These are phyloP conservation scores for Penicillium glabrum DNA, from an alignment of 2,329 filamentous ascomycete species.

Conservation along the genomic window DNA sequence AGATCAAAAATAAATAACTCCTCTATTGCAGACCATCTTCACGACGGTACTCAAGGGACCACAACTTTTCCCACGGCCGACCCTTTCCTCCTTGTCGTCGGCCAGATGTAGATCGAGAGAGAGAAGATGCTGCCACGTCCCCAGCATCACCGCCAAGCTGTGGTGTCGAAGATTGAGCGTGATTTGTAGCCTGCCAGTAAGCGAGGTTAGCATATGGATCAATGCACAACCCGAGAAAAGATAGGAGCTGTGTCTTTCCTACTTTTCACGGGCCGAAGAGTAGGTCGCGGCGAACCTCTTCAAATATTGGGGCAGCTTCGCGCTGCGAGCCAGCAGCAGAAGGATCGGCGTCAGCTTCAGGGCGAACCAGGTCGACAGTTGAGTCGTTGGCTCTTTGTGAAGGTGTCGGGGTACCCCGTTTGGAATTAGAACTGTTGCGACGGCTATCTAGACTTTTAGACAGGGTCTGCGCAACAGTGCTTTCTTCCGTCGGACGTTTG, in stretches of 20 bases:
- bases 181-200: background rate
- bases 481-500: slow-evolving; percentile 59
- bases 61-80: slow-evolving; percentile 44
- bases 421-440: slow-evolving; percentile 82
- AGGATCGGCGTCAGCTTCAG: slow-evolving; percentile 32
- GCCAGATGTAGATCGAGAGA: slow-evolving; percentile 27
- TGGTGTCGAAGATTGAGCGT: background rate
- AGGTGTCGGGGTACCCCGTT: slow-evolving; percentile 58
- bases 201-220: slow-evolving; percentile 3
- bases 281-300: slow-evolving; percentile 51
- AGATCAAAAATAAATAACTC: slow-evolving; percentile 3
- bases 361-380: slow-evolving; percentile 34
- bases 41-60: slow-evolving; percentile 44
- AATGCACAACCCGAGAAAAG: slow-evolving; percentile 22
- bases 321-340: slow-evolving; percentile 35
- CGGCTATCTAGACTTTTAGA: slow-evolving; percentile 89
- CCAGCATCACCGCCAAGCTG: background rate
- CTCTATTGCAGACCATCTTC: slow-evolving; percentile 27
- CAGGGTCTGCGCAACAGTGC: slow-evolving; percentile 72
- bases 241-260: slow-evolving; percentile 14
- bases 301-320: slow-evolving; percentile 43
- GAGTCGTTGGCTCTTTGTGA: slow-evolving; percentile 35
- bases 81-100: slow-evolving; percentile 23
- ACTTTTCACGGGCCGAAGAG: slow-evolving; percentile 44
- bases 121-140: slow-evolving; percentile 15